Evolutionary conservation across 257 asterid genomes (phyloP), one percentile per base, ranked within the genome.

Genomic region (Solanum chiquidenum): DNA sequence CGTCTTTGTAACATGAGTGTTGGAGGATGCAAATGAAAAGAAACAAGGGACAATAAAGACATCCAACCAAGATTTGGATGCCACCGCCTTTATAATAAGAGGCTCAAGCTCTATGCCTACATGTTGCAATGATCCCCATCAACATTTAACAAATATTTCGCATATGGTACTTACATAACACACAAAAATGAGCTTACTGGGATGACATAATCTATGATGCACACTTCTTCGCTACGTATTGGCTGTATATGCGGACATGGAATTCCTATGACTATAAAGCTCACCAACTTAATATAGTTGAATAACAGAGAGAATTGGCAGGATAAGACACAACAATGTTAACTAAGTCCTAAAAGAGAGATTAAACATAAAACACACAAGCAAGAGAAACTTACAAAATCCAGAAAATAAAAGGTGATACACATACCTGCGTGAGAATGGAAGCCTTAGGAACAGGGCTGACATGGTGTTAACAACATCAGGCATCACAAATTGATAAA

Each of bases 401-500:
- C 21, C 42, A 44, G 38, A 52, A 6, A 62, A 52, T 27, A 33
- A 73, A 34, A 25, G 35, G 84, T 5, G 64, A 55, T 11, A 66
- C 16, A 66, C 38, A 66, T 91, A 97, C 99, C 97, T 96, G 89
- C 98, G 92, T 11, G 99, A 95, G 89, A 97, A 97, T 46, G 99
- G 99, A 88, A 97, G 99, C 94, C 94, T 94, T 33, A 96, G 92
- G 85, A 97, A 88, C 89, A 97, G 94, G 72, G 89, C 86, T 12
- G 98, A 97, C 98, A 97, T 94, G 7, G 95, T 91, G 91, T 93
- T 93, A 86, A 94, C 98, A 89, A 96, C 25, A 88, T 97, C 98
- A 75, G 99, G 99, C 91, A 91, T 89, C 91, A 97, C 93, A 90
- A 97, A 97, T 91, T 94, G 98, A 89, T 92, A 91, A 52, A 97